phyloP scores from a whole-genome alignment of 2,329 filamentous ascomycete species.

The Sordariomycetes sp. region DNA sequence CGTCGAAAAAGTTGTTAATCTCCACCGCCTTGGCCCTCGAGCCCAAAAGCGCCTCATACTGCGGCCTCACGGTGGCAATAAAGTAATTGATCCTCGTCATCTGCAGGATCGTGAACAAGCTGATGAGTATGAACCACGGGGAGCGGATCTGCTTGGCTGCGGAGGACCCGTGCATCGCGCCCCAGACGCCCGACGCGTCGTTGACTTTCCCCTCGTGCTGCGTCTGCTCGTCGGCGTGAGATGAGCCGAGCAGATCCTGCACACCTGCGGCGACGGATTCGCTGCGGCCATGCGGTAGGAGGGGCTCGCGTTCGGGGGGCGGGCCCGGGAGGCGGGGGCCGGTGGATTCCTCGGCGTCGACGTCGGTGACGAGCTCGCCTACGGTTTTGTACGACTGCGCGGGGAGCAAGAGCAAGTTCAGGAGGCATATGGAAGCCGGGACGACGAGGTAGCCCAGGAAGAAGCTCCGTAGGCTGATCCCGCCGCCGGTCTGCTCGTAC shows the following conservation, averaged over 20 bases:
- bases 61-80: conserved; percentile 70
- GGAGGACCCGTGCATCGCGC: conserved; percentile 62
- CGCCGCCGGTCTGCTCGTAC: conserved; percentile 42
- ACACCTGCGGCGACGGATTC: conserved; percentile 57
- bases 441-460: conserved; percentile 62
- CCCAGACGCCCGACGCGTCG: conserved; percentile 68
- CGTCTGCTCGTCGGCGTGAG: conserved; percentile 46
- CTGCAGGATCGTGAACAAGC: conserved; percentile 64
- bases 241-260: conserved; percentile 56
- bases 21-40: conserved; percentile 45
- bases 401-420: conserved; percentile 62
- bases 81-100: conserved; percentile 87
- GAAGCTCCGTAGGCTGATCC: conserved; percentile 52
- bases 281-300: conserved; percentile 35
- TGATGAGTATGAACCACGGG: conserved; percentile 77
- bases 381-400: conserved; percentile 70
- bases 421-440: conserved; percentile 49
- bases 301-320: conserved; percentile 21
- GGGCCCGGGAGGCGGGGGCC: conserved; percentile 36
- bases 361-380: conserved; percentile 59
- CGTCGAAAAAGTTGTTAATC: conserved; percentile 77
- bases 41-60: conserved; percentile 66
- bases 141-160: conserved; percentile 62
- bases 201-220: conserved; percentile 58
- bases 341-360: conserved; percentile 13